phyloP scores from a whole-genome alignment of 2,329 filamentous ascomycete species.

The Hypoxylon sp. region DNA sequence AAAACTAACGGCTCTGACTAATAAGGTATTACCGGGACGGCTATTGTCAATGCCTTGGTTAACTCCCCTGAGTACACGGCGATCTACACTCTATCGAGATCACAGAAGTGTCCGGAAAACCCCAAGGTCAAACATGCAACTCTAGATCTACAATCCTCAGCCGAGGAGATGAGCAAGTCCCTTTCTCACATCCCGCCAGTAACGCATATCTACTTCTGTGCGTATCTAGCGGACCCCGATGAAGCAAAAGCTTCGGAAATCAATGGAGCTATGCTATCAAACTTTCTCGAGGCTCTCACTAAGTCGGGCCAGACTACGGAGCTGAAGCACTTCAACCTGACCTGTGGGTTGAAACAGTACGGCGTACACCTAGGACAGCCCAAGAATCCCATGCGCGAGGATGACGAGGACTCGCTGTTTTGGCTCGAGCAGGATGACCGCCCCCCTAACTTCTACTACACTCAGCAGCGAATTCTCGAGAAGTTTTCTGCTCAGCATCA shows the following conservation, averaged over 20 bases:
- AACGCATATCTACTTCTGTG: conserved; percentile 43
- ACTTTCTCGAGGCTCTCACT: conserved; percentile 62
- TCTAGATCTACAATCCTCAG: conserved; percentile 38
- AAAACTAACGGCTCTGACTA: neutral
- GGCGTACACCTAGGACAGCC: conserved; percentile 63
- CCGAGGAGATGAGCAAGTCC: conserved; percentile 35
- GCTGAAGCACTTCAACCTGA: conserved; percentile 63
- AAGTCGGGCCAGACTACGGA: conserved; percentile 57
- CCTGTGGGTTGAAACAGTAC: conserved; percentile 66
- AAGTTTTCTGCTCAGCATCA: conserved; percentile 34
- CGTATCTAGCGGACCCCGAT: conserved; percentile 39
- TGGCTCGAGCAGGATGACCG: conserved; percentile 57
- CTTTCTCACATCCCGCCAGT: conserved; percentile 40
- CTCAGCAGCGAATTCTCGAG: conserved; percentile 61
- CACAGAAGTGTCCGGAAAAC: conserved; percentile 28
- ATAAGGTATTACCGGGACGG: conserved; percentile 42
- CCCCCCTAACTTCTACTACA: conserved; percentile 65
- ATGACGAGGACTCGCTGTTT: conserved; percentile 52
- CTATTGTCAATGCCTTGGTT: conserved; percentile 35
- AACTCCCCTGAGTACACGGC: conserved; percentile 37
- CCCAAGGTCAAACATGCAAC: conserved; percentile 41
- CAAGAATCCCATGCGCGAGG: conserved; percentile 63
- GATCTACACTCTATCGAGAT: conserved; percentile 42
- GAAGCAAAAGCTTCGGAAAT: conserved; percentile 42
- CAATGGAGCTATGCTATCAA: conserved; percentile 60